Conservation (phyloP, 176 grass and related monocot genomes). For the Oryza rufipogon region DNA sequence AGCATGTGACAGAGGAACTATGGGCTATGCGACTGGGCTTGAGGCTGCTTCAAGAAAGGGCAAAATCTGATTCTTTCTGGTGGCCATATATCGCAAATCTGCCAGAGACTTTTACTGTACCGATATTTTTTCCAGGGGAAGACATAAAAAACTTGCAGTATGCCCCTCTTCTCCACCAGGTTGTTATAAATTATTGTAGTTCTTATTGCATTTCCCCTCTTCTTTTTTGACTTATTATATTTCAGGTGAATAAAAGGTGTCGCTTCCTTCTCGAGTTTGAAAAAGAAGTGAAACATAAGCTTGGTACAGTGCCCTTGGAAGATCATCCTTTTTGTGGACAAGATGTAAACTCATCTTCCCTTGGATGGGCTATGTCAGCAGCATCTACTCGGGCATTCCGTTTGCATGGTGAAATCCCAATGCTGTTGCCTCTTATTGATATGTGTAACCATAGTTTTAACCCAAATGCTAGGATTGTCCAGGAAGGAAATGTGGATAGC, state of each 20-base stretch:
- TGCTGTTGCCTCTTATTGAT: conserved; percentile 95
- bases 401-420: conserved; percentile 84
- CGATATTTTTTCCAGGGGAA: conserved; percentile 83
- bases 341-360: conserved; percentile 79
- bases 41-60: conserved; percentile 93
- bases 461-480: conserved; percentile 85
- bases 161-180: conserved; percentile 84
- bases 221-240: conserved; percentile 40
- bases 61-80: conserved; percentile 73
- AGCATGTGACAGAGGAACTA: conserved; percentile 91
- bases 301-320: conserved; percentile 36
- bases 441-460: conserved; percentile 98
- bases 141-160: conserved; percentile 92
- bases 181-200: conserved; percentile 35
- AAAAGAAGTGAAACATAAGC: conserved; percentile 55
- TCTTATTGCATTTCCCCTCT: background rate
- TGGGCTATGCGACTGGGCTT: conserved; percentile 94
- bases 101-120: conserved; percentile 68
- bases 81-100: conserved; percentile 96
- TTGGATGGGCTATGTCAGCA: conserved; percentile 96
- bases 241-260: conserved; percentile 94
- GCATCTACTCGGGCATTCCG: conserved; percentile 90
- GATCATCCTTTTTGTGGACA: conserved; percentile 86
- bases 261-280: conserved; percentile 86
- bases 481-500: conserved; percentile 70